Evolutionary conservation across 352 stramenopile species (phyloP).

Genomic region (Phytophthora sansomeana): DNA sequence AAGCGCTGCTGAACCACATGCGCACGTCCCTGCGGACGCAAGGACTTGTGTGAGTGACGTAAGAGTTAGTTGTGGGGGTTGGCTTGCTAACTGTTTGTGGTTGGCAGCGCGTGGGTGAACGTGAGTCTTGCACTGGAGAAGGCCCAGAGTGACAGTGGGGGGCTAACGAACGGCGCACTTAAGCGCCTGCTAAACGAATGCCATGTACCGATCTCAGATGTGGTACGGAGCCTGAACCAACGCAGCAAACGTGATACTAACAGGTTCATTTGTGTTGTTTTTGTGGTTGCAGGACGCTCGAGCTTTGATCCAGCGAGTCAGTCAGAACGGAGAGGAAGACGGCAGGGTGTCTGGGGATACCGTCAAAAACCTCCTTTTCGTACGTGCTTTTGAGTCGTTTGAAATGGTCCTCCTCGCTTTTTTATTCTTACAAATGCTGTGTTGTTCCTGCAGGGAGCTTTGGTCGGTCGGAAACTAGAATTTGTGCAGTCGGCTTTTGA

Average conservation of each 20-base stretch:
- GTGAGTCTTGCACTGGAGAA: conserved; percentile 62
- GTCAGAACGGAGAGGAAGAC: conserved; percentile 46
- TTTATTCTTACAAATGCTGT: neutral
- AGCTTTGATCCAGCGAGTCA: conserved; percentile 52
- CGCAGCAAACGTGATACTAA: neutral
- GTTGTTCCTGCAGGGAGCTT: conserved; percentile 40
- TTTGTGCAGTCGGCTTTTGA: conserved; percentile 79
- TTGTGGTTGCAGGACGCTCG: conserved; percentile 52
- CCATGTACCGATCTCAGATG: conserved; percentile 62
- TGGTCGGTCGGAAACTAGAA: conserved; percentile 59
- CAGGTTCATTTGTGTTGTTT: neutral
- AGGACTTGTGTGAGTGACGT: conserved; percentile 54
- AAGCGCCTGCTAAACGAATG: conserved; percentile 66
- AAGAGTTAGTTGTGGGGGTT: neutral
- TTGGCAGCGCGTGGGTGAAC: conserved; percentile 58
- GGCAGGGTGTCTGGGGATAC: conserved; percentile 49
- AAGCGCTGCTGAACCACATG: conserved; percentile 49
- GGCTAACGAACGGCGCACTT: conserved; percentile 59
- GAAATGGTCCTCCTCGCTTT: too few species aligned
- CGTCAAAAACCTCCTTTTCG: conserved; percentile 74
- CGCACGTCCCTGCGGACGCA: conserved; percentile 49
- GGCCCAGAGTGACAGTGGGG: conserved; percentile 41
- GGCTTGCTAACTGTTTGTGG: neutral
- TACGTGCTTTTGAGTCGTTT: conserved; percentile 21
- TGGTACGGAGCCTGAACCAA: conserved; percentile 41